Conservation (phyloP, 2,329 filamentous ascomycete genomes). For the Erysiphe neolycopersici region DNA sequence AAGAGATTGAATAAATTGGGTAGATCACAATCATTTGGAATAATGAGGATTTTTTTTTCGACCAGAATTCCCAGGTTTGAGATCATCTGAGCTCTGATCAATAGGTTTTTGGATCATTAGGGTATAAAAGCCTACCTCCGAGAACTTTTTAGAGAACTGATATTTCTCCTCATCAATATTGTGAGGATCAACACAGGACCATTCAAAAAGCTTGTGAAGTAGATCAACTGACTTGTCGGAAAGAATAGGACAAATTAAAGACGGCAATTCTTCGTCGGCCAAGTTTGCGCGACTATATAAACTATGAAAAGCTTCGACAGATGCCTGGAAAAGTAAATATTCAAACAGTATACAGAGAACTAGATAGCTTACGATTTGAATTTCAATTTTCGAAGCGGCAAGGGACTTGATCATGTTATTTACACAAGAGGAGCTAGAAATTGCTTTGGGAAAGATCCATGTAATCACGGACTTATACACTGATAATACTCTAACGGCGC, state of each 20-base stretch:
- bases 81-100: constrained; percentile 31
- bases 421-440: constrained; percentile 44
- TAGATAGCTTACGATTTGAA: constrained; percentile 37
- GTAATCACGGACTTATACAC: constrained; percentile 54
- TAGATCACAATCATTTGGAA: constrained; percentile 40
- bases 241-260: constrained; percentile 58
- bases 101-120: not conserved
- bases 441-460: constrained; percentile 69
- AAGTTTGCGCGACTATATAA: constrained; percentile 54
- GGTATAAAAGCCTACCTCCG: constrained; percentile 33
- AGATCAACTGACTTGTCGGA: constrained; percentile 42
- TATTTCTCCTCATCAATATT: constrained; percentile 85
- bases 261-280: constrained; percentile 49
- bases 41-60: constrained; percentile 43
- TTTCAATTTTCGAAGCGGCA: constrained; percentile 37
- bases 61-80: constrained; percentile 67
- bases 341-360: not conserved
- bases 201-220: constrained; percentile 48
- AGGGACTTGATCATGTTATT: constrained; percentile 44
- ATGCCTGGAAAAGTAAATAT: constrained; percentile 24
- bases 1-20: constrained; percentile 56
- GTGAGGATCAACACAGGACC: constrained; percentile 52
- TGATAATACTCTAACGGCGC: constrained; percentile 49
- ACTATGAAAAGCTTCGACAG: constrained; percentile 60
- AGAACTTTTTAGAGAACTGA: constrained; percentile 73